phyloP scores from a whole-genome alignment of 257 asterid species.

The Jacaranda mimosifolia region DNA sequence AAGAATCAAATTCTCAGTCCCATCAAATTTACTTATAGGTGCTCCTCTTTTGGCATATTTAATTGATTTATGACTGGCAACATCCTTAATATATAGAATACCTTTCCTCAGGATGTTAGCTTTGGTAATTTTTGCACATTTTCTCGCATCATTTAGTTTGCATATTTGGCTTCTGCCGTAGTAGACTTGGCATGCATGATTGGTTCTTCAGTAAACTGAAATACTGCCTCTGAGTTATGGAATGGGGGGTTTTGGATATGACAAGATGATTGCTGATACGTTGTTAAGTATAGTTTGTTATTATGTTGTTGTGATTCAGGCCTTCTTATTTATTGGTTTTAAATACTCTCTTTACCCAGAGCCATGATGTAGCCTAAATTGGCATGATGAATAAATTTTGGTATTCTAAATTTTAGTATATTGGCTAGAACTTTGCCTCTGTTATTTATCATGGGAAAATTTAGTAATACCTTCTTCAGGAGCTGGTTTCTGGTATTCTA shows the following conservation, averaged over 20 bases:
- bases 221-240: constrained; percentile 20
- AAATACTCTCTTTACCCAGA: background rate
- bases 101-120: constrained; percentile 21
- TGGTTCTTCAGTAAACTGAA: constrained; percentile 4
- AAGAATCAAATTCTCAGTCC: constrained; percentile 27
- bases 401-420: background rate
- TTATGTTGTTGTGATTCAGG: background rate
- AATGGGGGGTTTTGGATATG: constrained; percentile 17
- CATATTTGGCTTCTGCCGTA: background rate
- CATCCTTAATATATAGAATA: constrained; percentile 9
- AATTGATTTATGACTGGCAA: background rate
- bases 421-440: constrained; percentile 15
- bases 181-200: constrained; percentile 4
- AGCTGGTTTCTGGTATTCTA: constrained; percentile 13
- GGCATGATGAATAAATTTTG: background rate
- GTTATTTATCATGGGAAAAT: constrained; percentile 19
- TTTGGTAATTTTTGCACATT: background rate
- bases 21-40: constrained; percentile 15
- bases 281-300: constrained; percentile 13
- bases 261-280: constrained; percentile 5
- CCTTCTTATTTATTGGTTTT: constrained; percentile 9
- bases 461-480: constrained; percentile 10
- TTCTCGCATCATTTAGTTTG: constrained; percentile 5
- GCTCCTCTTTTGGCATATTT: constrained; percentile 18
- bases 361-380: background rate